phyloP scores from a whole-genome alignment of 2,329 filamentous ascomycete species.

The Talaromyces sp. region DNA sequence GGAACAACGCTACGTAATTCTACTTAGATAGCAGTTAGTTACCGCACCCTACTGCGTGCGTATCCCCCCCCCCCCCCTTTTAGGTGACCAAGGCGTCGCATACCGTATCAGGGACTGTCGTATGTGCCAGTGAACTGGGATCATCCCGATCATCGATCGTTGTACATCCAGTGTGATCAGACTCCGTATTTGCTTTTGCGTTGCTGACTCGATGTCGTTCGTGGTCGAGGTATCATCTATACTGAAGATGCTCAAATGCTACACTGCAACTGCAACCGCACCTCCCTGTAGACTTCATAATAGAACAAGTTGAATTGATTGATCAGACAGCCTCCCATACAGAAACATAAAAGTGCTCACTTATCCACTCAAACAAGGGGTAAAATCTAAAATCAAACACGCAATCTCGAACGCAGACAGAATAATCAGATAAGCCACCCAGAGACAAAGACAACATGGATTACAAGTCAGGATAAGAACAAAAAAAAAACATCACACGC shows the following conservation, averaged over 20 bases:
- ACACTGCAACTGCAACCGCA: conserved; percentile 6
- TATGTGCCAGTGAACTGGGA: background rate
- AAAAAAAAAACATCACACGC: conserved; percentile 12
- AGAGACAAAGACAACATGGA: conserved; percentile 18
- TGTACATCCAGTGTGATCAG: background rate
- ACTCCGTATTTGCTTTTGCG: background rate
- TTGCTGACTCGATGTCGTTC: background rate
- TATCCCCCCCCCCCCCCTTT: too few relatives aligned
- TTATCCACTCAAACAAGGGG: conserved; percentile 28
- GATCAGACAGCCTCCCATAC: conserved; percentile 42
- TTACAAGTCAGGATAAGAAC: conserved; percentile 17
- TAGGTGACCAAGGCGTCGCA: background rate
- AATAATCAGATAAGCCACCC: conserved; percentile 28
- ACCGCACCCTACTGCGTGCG: background rate
- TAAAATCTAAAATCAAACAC: conserved; percentile 17
- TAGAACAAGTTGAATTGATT: conserved; percentile 20
- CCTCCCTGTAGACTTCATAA: background rate
- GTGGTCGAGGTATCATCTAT: background rate
- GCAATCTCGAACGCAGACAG: conserved; percentile 7
- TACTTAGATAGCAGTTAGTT: background rate
- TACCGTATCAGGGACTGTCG: background rate
- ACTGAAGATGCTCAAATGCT: background rate
- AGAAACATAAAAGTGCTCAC: conserved; percentile 25
- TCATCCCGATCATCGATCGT: background rate
- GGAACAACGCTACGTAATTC: conserved; percentile 6